These are phyloP conservation scores for Boletus hoseneyae DNA, from an alignment of 1,284 basidiomycete genomes.

Conservation along the genomic window DNA sequence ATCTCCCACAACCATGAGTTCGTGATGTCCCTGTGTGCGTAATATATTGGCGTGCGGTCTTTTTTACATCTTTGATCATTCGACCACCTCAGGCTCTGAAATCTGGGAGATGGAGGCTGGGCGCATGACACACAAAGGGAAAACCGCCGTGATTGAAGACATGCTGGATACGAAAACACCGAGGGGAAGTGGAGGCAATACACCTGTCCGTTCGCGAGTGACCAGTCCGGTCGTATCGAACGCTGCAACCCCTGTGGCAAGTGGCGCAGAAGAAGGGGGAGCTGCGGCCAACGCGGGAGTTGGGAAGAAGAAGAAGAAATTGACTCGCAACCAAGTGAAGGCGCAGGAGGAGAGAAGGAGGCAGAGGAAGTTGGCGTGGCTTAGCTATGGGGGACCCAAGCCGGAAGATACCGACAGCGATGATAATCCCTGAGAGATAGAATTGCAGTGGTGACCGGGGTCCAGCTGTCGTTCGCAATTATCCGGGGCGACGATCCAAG, in stretches of 20 bases:
- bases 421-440: conserved; percentile 21
- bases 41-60: conserved; percentile 12
- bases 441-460: conserved; percentile 21
- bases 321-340: conserved; percentile 88
- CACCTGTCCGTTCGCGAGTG: conserved; percentile 60
- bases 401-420: conserved; percentile 80
- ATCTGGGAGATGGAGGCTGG: conserved; percentile 83
- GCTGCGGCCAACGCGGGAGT: conserved; percentile 39
- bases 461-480: conserved; percentile 5
- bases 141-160: conserved; percentile 81
- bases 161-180: conserved; percentile 58
- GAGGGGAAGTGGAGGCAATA: conserved; percentile 68
- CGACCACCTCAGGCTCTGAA: conserved; percentile 57
- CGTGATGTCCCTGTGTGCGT: conserved; percentile 80
- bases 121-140: conserved; percentile 84
- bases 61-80: conserved; percentile 18
- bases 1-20: conserved; percentile 97
- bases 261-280: conserved; percentile 60
- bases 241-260: conserved; percentile 65
- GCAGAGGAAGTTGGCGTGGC: conserved; percentile 80
- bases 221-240: conserved; percentile 64
- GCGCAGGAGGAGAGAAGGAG: conserved; percentile 81
- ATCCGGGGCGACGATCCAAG: conserved; percentile 33
- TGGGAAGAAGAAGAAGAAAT: conserved; percentile 84
- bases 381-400: conserved; percentile 75